Conservation (phyloP, 805 yeast genomes). For the Dipodascus geniculatus region DNA sequence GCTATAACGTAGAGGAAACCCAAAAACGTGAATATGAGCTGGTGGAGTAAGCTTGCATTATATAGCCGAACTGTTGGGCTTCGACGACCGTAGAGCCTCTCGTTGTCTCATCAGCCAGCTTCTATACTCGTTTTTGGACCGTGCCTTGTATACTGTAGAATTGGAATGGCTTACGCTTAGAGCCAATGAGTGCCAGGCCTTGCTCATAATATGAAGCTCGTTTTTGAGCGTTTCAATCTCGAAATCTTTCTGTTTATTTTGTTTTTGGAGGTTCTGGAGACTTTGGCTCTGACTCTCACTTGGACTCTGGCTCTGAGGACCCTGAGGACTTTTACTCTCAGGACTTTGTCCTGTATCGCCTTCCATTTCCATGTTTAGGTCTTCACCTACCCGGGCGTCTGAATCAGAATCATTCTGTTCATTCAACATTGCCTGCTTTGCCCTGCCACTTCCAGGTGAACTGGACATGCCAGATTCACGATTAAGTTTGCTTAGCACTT, state of each 20-base stretch:
- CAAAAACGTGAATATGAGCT: too few relatives aligned
- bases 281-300: too few relatives aligned
- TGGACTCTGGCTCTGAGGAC: too few relatives aligned
- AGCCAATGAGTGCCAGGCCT: constrained; percentile 21
- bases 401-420: not conserved
- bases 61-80: too few relatives aligned
- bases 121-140: not conserved
- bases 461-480: not conserved
- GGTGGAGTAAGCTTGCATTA: too few relatives aligned
- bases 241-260: not conserved
- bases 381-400: too few relatives aligned
- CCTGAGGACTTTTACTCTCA: too few relatives aligned
- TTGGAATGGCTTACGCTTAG: constrained; percentile 13
- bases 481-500: not conserved
- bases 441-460: not conserved
- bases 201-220: constrained; percentile 17
- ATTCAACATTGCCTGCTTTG: not conserved
- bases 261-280: too few relatives aligned
- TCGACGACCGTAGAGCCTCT: not conserved
- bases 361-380: too few relatives aligned
- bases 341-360: not conserved
- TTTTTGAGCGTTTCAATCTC: constrained; percentile 3
- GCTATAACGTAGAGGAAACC: too few relatives aligned
- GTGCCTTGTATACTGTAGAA: too few relatives aligned
- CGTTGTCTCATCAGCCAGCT: not conserved